These are phyloP conservation scores for Penicillium egyptiacum DNA, from an alignment of 495 filamentous ascomycete genomes.

Conservation along the genomic window DNA sequence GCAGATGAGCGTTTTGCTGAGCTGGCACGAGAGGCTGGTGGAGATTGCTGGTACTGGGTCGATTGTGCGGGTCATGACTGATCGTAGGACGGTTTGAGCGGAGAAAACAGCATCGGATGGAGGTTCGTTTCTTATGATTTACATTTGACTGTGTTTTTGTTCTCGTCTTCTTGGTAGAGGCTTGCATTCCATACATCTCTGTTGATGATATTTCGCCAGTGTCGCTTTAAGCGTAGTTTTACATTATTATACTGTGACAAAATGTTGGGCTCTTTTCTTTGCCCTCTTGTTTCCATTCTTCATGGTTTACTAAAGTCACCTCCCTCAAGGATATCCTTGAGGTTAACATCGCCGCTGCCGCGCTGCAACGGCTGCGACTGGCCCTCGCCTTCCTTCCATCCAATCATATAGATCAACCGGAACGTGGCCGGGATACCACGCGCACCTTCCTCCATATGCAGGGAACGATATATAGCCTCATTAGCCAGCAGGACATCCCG, in stretches of 20 bases:
- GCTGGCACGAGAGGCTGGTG: conserved; percentile 95
- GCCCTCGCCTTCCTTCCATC: conserved; percentile 84
- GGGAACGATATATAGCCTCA: conserved; percentile 81
- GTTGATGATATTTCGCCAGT: conserved; percentile 21
- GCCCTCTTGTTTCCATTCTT: conserved; percentile 14
- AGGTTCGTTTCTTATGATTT: conserved; percentile 13
- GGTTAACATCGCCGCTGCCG: conserved; percentile 77
- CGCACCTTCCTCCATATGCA: conserved; percentile 71
- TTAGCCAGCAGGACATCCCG: conserved; percentile 85
- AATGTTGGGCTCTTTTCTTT: conserved; percentile 15
- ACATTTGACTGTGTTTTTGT: conserved; percentile 13
- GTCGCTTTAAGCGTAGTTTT: conserved; percentile 31
- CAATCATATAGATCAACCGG: conserved; percentile 93
- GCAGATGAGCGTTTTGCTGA: conserved; percentile 89
- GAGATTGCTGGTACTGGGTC: conserved; percentile 83
- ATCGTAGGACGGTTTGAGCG: conserved; percentile 78
- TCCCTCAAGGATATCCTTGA: conserved; percentile 78
- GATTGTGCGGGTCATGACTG: conserved; percentile 88
- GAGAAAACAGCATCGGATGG: conserved; percentile 10
- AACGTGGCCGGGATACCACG: conserved; percentile 86
- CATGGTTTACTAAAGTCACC: conserved; percentile 45
- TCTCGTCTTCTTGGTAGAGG: conserved; percentile 28
- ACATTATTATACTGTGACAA: conserved; percentile 33
- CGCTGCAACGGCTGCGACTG: conserved; percentile 77
- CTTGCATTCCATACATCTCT: conserved; percentile 27